Evolutionary conservation across 495 filamentous ascomycete genomes (phyloP).

Genomic region (Penicillium egyptiacum): DNA sequence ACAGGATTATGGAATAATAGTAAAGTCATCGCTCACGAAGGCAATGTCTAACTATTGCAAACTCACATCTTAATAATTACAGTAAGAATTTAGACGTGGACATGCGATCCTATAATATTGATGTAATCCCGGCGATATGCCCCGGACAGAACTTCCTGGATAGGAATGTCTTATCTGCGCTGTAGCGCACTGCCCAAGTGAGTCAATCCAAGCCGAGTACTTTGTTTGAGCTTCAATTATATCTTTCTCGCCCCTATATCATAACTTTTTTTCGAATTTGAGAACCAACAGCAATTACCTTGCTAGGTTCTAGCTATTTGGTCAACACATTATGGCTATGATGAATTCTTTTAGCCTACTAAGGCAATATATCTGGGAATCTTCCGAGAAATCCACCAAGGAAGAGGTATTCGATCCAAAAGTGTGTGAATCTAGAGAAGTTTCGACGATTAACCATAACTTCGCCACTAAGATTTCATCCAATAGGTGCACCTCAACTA

Average conservation of each 20-base stretch:
- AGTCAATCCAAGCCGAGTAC: conserved; percentile 1
- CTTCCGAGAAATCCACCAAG: not conserved
- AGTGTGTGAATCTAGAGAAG: conserved; percentile 1
- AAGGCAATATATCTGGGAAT: not conserved
- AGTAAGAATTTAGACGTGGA: conserved; percentile 3
- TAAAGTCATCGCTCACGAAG: not conserved
- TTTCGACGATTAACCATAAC: not conserved
- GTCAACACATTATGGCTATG: not conserved
- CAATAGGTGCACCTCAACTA: conserved; percentile 23
- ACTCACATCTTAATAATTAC: not conserved
- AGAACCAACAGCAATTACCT: not conserved
- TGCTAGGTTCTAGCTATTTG: not conserved
- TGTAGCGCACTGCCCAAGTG: not conserved
- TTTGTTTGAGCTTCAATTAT: not conserved
- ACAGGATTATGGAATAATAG: not conserved
- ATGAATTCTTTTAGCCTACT: conserved; percentile 3
- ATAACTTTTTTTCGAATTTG: not conserved
- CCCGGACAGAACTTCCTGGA: conserved; percentile 12
- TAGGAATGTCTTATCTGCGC: conserved; percentile 3
- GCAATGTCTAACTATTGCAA: not conserved
- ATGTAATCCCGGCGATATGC: not conserved
- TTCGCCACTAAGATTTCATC: not conserved
- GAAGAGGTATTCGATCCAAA: conserved; percentile 14
- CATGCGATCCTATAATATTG: conserved; percentile 5
- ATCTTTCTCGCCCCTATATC: not conserved